Conservation (phyloP, 2,329 filamentous ascomycete genomes). For the Aspergillus texensis region DNA sequence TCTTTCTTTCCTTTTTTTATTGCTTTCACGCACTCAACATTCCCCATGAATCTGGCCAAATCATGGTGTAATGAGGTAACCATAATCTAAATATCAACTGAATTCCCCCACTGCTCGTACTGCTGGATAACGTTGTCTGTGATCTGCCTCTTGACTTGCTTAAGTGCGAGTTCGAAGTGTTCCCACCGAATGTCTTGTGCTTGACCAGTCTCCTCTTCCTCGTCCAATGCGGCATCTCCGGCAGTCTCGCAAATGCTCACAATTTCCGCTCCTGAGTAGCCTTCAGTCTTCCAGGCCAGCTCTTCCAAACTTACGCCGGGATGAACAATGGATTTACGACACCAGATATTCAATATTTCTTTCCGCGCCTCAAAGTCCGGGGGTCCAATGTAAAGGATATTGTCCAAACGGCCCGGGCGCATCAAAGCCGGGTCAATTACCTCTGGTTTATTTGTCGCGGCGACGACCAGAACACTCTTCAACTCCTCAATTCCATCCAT, state of each 20-base stretch:
- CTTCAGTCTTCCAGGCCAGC: slow-evolving; percentile 68
- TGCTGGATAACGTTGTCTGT: slow-evolving; percentile 60
- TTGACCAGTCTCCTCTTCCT: slow-evolving; percentile 48
- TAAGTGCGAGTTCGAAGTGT: slow-evolving; percentile 50
- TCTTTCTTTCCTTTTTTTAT: neutral
- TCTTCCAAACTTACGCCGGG: slow-evolving; percentile 66
- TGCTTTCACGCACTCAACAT: neutral
- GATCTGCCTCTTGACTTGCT: slow-evolving; percentile 59
- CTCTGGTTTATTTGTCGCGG: slow-evolving; percentile 89
- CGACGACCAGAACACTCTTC: slow-evolving; percentile 81
- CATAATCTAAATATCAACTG: slow-evolving; percentile 16
- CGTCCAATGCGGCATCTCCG: slow-evolving; percentile 55
- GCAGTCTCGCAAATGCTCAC: slow-evolving; percentile 60
- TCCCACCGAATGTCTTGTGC: slow-evolving; percentile 40
- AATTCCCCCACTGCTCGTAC: slow-evolving; percentile 59
- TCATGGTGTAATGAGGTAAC: neutral
- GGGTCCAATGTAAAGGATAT: slow-evolving; percentile 81
- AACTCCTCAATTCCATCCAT: slow-evolving; percentile 93
- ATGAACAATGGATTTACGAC: slow-evolving; percentile 61
- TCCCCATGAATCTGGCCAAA: neutral
- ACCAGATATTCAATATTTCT: slow-evolving; percentile 74
- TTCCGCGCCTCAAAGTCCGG: slow-evolving; percentile 72
- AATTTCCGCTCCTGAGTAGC: slow-evolving; percentile 85
- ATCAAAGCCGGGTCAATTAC: slow-evolving; percentile 83
- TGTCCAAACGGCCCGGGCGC: slow-evolving; percentile 82